Evolutionary conservation across 164 flowering plant species (phyloP).

Genomic region (Magnolia changhungtana): DNA sequence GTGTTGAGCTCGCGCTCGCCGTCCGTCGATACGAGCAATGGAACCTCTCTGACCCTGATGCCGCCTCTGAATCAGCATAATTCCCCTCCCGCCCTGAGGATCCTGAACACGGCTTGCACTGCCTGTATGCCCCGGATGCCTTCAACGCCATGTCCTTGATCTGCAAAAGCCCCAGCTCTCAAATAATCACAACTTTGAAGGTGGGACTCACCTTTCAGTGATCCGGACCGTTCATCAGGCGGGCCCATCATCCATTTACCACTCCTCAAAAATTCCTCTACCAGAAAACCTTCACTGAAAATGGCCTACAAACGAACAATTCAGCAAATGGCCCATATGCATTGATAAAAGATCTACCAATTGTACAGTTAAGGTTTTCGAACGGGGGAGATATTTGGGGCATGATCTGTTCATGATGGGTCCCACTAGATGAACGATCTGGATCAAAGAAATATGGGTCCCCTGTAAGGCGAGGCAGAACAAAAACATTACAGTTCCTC

Average conservation of each 20-base stretch:
- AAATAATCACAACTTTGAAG: not conserved
- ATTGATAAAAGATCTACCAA: no score
- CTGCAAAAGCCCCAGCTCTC: slow-evolving; percentile 28
- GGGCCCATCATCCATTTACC: no score
- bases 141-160: slow-evolving; percentile 94
- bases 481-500: no score
- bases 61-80: slow-evolving; percentile 59
- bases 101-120: slow-evolving; percentile 88
- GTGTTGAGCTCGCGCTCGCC: slow-evolving; percentile 59
- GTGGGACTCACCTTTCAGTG: not conserved
- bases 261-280: no score
- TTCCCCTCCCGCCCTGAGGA: slow-evolving; percentile 36
- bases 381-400: no score
- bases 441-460: no score
- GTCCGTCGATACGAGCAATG: slow-evolving; percentile 59
- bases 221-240: not conserved
- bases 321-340: no score
- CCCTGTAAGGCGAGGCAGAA: no score
- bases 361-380: no score
- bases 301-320: not conserved
- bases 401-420: no score
- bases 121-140: slow-evolving; percentile 83
- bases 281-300: not conserved
- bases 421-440: no score
- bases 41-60: slow-evolving; percentile 62